These are phyloP conservation scores for Nephelium lappaceum DNA, from an alignment of 345 rosid species.

Conservation along the genomic window DNA sequence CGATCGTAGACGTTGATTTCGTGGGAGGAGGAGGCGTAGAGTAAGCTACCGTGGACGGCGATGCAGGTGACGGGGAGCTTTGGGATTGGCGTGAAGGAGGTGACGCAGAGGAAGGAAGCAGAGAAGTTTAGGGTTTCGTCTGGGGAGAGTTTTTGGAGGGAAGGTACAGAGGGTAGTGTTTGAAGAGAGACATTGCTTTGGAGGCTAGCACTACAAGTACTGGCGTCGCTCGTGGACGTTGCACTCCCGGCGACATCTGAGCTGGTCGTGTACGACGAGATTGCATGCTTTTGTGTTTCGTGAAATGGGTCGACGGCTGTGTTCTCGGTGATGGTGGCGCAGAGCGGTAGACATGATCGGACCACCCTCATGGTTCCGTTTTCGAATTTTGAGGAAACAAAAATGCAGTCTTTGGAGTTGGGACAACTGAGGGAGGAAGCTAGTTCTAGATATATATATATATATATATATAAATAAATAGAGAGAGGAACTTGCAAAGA, in stretches of 20 bases:
- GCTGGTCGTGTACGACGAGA: constrained; percentile 34
- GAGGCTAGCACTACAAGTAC: constrained; percentile 43
- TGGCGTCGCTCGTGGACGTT: constrained; percentile 33
- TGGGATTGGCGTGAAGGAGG: constrained; percentile 43
- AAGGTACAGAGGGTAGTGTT: constrained; percentile 76
- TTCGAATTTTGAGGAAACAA: no score
- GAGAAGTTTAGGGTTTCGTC: constrained; percentile 39
- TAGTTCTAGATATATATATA: no score
- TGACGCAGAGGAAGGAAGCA: constrained; percentile 38
- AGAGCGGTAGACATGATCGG: constrained; percentile 46
- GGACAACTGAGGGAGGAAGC: no score
- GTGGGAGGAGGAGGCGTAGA: constrained; percentile 68
- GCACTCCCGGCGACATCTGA: constrained; percentile 18
- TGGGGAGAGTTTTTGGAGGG: constrained; percentile 62
- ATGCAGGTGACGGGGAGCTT: constrained; percentile 65
- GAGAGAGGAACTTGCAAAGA: not conserved
- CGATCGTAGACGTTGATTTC: constrained; percentile 71
- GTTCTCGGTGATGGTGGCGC: constrained; percentile 23
- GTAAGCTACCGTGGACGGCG: constrained; percentile 50
- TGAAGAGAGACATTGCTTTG: constrained; percentile 75
- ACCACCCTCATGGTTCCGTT: constrained; percentile 38
- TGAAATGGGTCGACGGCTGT: constrained; percentile 17
- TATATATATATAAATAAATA: no score
- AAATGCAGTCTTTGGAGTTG: no score
- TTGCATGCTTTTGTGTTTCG: constrained; percentile 21